Evolutionary conservation across 768 basidiomycete species (phyloP), one percentile per base, ranked within the genome.

Genomic region (Termitomyces sp.): DNA sequence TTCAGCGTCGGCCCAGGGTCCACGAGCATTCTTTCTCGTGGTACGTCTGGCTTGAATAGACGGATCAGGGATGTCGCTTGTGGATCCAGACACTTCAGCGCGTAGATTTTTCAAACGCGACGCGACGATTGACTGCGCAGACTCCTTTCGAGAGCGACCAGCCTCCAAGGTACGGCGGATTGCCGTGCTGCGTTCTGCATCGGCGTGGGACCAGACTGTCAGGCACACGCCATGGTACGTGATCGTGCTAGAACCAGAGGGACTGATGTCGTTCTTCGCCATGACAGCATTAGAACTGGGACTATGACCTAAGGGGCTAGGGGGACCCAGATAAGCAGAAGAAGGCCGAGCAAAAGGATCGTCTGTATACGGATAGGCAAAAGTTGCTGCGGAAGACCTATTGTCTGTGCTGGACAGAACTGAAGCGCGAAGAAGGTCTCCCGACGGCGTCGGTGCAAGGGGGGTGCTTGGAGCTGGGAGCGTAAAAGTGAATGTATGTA

Each of bases 191-290:
- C 94, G 86, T 64, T 94, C 88, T 0, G 87, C 86, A 67, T 98
- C 95, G 20, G 94, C 94, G 66, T 95, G 94, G 3, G 91, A 93
- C 94, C 94, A 98, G 2, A 97, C 92, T 1, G 93, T 94, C 58
- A 98, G 78, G 63, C 92, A 93, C 38, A 96, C 93, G 48, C 93
- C 94, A 67, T 97, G 85, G 68, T 92, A 96, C 9, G 88, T 86
- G 60, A 92, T 70, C 26, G 77, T 85, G 65, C 73, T 80, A 60
- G 73, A 67, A 47, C 68, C 61, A 11, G 73, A 62, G 56, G 69
- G 63, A 54, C 62, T 70, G 30, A 74, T 64, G 41, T 74, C 71
- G 54, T 62, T 68, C 36, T 67, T 70, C 47, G 69, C 65, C 26
- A 69, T 67, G 16, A 69, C 67, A 58, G 73, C 64, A 45, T 68